Base-by-base conservation (phyloP, 345 rosid genomes). In the Balakata baccata region DNA sequence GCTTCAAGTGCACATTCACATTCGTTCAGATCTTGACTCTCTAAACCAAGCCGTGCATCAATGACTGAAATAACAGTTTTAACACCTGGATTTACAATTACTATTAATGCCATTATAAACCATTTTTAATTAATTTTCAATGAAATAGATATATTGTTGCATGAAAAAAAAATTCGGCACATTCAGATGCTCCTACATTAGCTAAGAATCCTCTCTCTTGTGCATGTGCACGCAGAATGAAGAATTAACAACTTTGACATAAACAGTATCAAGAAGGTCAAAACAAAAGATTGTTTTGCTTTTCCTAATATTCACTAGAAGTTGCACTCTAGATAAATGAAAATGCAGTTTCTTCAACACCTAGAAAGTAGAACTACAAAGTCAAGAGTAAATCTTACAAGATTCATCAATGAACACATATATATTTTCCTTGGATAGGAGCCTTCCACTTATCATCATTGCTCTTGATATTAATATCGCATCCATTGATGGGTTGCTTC, bases 1-100 rank as follows among this genome's bases (percentile, higher is more conserved):
- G 97, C 90, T 80, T 92, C 98, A 78, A 94, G 78, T 64, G 93
- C 93, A 77, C 87, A 79, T 88, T 90, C 97, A 74, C 80, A 80
- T 82, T 88, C 97, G 79, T 90, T 82, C 25, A 77, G 9, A 80
- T 89, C 89, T 81, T 79, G 81, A 81, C 34, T 78, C 64, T 78
- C 87, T 51, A 65, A 76, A 69, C 79, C 85, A 62, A 94, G 82
- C 70, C 87, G 82, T 70, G 81, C 85, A 83, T 83, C 89, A 84
- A 94, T 85, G 72, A 91, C 90, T 66, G 91, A 85, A 78, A 94
- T 80, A 80, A 90, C 74, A 68, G 83, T 66, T 77, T 75, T 78
- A 77, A 83, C 85, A 80, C 91, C 98, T 92, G 87, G 73, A 77
- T 78, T 78, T 74, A 72, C 53, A 69, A 79, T 50, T 75, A 71